phyloP scores from a whole-genome alignment of 169 alveolate species.

The Plasmodium sp. region DNA sequence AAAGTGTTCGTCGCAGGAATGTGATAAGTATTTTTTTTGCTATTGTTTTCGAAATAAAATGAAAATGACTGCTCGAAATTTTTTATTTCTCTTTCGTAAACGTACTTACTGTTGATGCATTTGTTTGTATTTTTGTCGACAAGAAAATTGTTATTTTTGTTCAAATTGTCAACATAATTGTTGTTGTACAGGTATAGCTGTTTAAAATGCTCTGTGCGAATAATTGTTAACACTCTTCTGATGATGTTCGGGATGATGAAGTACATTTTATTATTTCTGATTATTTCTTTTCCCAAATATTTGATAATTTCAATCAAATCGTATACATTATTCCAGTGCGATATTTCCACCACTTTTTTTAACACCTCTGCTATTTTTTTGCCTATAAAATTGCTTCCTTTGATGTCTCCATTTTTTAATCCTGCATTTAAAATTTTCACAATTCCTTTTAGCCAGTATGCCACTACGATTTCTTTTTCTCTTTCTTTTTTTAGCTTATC shows the following conservation, averaged over 20 bases:
- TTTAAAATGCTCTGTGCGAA: conserved; percentile 64
- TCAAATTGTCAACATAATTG: conserved; percentile 57
- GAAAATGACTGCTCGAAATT: conserved; percentile 59
- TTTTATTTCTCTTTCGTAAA: conserved; percentile 57
- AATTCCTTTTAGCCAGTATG: conserved; percentile 74
- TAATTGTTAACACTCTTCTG: conserved; percentile 65
- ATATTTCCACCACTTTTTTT: conserved; percentile 61
- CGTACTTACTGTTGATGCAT: neutral
- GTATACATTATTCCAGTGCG: conserved; percentile 55
- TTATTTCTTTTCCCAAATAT: conserved; percentile 69
- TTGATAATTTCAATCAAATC: conserved; percentile 70
- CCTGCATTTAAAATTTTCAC: conserved; percentile 36
- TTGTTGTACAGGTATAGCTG: conserved; percentile 62
- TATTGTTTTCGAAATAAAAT: conserved; percentile 40
- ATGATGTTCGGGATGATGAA: conserved; percentile 57
- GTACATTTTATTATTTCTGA: conserved; percentile 60
- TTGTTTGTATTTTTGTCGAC: conserved; percentile 13
- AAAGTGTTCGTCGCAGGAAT: conserved; percentile 69
- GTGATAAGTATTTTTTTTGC: conserved; percentile 35
- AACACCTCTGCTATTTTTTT: conserved; percentile 65
- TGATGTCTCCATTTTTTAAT: conserved; percentile 54
- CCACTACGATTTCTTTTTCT: conserved; percentile 55
- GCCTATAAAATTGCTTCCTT: conserved; percentile 60
- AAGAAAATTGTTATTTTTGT: conserved; percentile 32
- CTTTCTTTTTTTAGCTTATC: conserved; percentile 43